Base-by-base conservation (phyloP, 495 filamentous ascomycete genomes). In the Hypoxylon crocopeplum region DNA sequence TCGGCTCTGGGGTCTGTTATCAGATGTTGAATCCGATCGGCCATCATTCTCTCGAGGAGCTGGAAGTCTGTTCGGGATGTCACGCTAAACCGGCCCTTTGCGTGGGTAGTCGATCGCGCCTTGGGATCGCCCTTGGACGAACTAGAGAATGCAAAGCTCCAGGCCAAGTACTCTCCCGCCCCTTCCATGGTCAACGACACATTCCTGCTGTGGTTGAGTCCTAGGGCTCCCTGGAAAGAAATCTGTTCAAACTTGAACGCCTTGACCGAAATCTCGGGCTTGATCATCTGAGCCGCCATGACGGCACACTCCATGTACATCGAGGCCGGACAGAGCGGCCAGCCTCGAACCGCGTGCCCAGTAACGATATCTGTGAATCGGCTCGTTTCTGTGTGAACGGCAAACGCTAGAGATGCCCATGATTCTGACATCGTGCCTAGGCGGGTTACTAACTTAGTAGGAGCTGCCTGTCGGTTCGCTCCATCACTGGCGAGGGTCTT, bases 261-360 rank as follows among this genome's bases (percentile, higher is more conserved):
- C 20, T 38, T 48, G 3, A 27, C 33, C 3, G 46, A 37, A 15
- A 57, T 40, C 17, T 59, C 49, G 2, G 37, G 33, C 20, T 54
- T 38, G 20, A 67, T 24, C 21, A 52, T 44, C 48, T 70, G 56
- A 8, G 56, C 37, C 7, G 66, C 64, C 59, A 59, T 64, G 8
- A 56, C 49, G 0, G 52, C 73, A 15, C 49, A 56, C 45, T 77
- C 75, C 52, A 75, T 59, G 56, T 76, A 76, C 66, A 72, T 66
- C 7, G 73, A 73, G 8, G 72, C 66, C 5, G 73, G 73, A 41
- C 73, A 75, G 15, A 49, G 21, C 1, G 46, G 46, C 46, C 33
- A 38, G 5, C 46, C 46, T 12, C 46, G 13, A 22, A 49, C 46
- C 5, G 46, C 46, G n/a, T 49, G 46, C 2, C 32, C 33, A 27